Conservation (phyloP, 2,329 filamentous ascomycete species). For the Colletotrichum gigasporum region DNA sequence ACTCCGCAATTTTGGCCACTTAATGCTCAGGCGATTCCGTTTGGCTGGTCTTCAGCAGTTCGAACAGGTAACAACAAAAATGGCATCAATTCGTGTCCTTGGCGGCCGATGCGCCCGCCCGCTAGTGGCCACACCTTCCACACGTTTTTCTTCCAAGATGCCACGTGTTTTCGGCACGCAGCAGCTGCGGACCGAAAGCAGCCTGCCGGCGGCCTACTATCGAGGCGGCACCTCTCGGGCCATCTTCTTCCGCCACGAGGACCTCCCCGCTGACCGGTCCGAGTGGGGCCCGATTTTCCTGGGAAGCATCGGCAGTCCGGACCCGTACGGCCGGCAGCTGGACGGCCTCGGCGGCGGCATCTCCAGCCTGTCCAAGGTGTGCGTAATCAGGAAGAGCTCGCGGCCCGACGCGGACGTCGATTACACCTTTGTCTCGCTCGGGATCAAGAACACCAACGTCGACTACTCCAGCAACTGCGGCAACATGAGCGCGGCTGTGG, state of each 20-base stretch:
- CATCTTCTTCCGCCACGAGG: slow-evolving; percentile 64
- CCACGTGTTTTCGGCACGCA: background rate
- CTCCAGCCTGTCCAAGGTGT: slow-evolving; percentile 76
- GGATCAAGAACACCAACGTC: slow-evolving; percentile 67
- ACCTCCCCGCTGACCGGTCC: slow-evolving; percentile 57
- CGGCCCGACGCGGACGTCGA: slow-evolving; percentile 66
- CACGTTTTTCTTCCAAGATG: too few species aligned
- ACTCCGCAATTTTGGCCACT: background rate
- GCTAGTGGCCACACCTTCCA: background rate
- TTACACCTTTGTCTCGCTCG: slow-evolving; percentile 77
- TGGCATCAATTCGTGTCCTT: background rate
- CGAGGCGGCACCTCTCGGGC: slow-evolving; percentile 77
- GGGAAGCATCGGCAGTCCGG: slow-evolving; percentile 70
- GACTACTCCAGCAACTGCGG: slow-evolving; percentile 79
- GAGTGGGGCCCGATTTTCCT: slow-evolving; percentile 65
- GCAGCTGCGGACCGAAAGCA: slow-evolving; percentile 19
- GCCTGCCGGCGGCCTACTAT: slow-evolving; percentile 66
- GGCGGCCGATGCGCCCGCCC: background rate
- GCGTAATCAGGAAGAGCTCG: slow-evolving; percentile 66
- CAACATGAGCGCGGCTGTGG: slow-evolving; percentile 76
- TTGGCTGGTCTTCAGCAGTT: too few species aligned
- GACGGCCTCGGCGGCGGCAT: slow-evolving; percentile 77
- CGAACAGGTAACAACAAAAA: background rate
- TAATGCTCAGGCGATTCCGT: background rate
- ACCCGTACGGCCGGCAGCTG: slow-evolving; percentile 74